Percentiles rank a stretch among this genome's conserved stretches.
These are phyloP conservation scores for Leccinum proliferum DNA, from an alignment of 1,284 basidiomycete species.

Conservation along the genomic window DNA sequence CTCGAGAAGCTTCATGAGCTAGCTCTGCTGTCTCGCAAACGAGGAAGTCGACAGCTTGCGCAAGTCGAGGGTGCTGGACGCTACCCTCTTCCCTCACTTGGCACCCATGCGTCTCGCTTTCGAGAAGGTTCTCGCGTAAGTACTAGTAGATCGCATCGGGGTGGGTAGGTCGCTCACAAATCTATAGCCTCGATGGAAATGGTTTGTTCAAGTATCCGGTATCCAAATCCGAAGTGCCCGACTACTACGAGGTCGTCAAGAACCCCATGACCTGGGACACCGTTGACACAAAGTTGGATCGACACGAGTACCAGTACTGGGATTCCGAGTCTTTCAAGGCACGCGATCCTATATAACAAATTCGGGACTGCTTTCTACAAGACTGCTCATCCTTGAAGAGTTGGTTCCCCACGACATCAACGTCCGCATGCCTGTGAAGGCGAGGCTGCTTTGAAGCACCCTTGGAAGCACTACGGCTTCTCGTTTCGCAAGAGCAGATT, in stretches of 20 bases:
- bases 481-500: conserved; percentile 47
- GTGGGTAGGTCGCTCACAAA: conserved; percentile 1
- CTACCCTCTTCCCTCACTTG: conserved; percentile 66
- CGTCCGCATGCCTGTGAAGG: conserved; percentile 10
- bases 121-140: conserved; percentile 67
- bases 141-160: conserved; percentile 8
- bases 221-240: conserved; percentile 75
- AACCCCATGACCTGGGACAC: conserved; percentile 86
- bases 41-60: conserved; percentile 80
- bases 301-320: conserved; percentile 61
- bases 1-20: conserved; percentile 73
- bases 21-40: conserved; percentile 69
- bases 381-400: conserved; percentile 57
- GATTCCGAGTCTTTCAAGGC: conserved; percentile 76
- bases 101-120: conserved; percentile 59
- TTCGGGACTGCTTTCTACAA: conserved; percentile 70
- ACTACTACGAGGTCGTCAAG: conserved; percentile 88
- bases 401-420: conserved; percentile 36
- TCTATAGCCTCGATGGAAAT: conserved; percentile 63
- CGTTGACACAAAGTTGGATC: conserved; percentile 78
- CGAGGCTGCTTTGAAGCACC: conserved; percentile 55
- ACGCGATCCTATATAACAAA: conserved; percentile 87
- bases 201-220: conserved; percentile 82
- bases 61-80: conserved; percentile 65
- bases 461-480: conserved; percentile 46